These are phyloP conservation scores for Cylindrotheca closterium DNA, from an alignment of 108 stramenopile species.

Conservation along the genomic window DNA sequence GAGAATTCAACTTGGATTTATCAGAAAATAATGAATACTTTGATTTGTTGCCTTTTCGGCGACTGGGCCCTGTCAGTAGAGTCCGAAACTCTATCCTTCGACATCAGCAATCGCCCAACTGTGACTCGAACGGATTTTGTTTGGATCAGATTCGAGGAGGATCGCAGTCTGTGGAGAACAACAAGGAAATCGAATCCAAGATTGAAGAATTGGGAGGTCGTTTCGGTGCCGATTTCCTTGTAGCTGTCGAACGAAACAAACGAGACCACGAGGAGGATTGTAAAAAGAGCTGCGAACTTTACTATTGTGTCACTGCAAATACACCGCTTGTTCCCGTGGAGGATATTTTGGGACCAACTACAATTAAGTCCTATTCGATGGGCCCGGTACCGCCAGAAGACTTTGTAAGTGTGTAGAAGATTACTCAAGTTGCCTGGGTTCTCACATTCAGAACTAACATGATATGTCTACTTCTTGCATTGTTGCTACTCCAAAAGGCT, in stretches of 20 bases:
- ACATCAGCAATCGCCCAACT: not conserved
- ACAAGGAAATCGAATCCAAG: constrained; percentile 7
- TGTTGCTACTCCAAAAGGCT: not conserved
- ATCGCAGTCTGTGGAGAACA: constrained; percentile 25
- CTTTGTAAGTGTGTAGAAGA: constrained; percentile 24
- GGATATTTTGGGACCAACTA: constrained; percentile 22
- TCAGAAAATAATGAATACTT: constrained; percentile 1
- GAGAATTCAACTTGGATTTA: constrained; percentile 31
- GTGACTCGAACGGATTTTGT: constrained; percentile 7
- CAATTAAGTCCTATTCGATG: constrained; percentile 51
- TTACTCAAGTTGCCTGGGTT: no score
- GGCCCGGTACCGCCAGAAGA: constrained; percentile 69
- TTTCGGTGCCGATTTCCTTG: constrained; percentile 43
- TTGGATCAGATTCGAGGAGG: not conserved
- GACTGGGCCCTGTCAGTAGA: constrained; percentile 37
- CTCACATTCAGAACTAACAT: no score
- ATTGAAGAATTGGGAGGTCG: constrained; percentile 28
- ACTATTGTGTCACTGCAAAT: constrained; percentile 42
- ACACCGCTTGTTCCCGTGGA: constrained; percentile 5
- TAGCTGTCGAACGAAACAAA: constrained; percentile 43
- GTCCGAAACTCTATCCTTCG: constrained; percentile 13
- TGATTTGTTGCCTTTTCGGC: constrained; percentile 10
- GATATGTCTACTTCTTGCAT: no score
- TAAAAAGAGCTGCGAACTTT: constrained; percentile 49
- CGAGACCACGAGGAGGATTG: constrained; percentile 55